Percentiles rank a stretch among this genome's conserved stretches.
Conservation (phyloP, 139 green algal genomes). For the Microglena sp. region DNA sequence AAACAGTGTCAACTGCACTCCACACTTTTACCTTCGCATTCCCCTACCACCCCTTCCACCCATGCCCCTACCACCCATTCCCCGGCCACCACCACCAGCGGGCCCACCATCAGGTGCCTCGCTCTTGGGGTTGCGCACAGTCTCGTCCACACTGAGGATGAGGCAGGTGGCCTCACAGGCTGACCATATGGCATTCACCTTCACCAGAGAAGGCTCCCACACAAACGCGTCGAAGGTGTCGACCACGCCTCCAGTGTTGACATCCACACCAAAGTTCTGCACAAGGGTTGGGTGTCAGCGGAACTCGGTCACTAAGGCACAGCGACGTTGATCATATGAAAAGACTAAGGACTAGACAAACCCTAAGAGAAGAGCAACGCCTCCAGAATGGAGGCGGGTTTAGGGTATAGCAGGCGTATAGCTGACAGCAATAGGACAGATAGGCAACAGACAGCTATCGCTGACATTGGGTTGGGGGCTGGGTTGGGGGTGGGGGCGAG, state of each 20-base stretch:
- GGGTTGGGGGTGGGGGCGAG: too few relatives aligned
- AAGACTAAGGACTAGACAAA: too few relatives aligned
- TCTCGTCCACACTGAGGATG: conserved; percentile 92
- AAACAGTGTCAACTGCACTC: too few relatives aligned
- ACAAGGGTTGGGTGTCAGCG: too few relatives aligned
- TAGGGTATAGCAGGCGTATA: too few relatives aligned
- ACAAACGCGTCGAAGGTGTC: conserved; percentile 92
- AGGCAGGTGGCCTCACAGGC: conserved; percentile 93
- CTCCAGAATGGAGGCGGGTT: too few relatives aligned
- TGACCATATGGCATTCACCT: conserved; percentile 86
- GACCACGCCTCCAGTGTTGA: conserved; percentile 88
- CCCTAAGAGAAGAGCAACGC: too few relatives aligned
- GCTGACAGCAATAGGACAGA: not conserved
- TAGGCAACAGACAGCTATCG: not conserved
- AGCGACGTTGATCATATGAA: too few relatives aligned
- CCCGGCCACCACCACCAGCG: not conserved
- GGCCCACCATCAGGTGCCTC: conserved; percentile 18
- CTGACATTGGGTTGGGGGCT: too few relatives aligned
- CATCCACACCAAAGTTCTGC: conserved; percentile 86
- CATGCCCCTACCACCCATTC: not conserved
- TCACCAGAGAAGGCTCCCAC: conserved; percentile 92
- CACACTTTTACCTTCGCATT: conserved; percentile 8
- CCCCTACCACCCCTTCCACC: not conserved
- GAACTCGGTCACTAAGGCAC: too few relatives aligned
- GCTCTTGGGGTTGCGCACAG: conserved; percentile 81